phyloP scores from a whole-genome alignment of 371 early-diverging fungal species.

The Apophysomyces ossiformis region DNA sequence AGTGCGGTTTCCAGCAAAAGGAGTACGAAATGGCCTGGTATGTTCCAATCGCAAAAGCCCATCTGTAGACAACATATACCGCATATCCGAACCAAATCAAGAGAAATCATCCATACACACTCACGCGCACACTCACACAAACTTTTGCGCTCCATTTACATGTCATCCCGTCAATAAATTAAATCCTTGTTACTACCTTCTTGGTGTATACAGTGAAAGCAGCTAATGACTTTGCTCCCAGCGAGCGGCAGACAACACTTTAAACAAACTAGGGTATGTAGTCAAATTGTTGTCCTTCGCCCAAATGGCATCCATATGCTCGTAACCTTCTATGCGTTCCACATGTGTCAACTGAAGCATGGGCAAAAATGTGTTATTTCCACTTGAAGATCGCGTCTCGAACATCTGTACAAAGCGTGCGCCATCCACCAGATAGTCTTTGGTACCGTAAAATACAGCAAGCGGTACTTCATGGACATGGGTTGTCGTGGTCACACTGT shows the following conservation, averaged over 20 bases:
- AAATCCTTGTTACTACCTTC: background rate
- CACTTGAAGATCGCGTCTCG: slow-evolving; percentile 12
- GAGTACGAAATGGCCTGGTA: slow-evolving; percentile 62
- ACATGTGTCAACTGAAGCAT: slow-evolving; percentile 51
- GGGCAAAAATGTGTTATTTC: slow-evolving; percentile 21
- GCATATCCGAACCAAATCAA: too few species aligned
- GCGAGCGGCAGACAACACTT: slow-evolving; percentile 20
- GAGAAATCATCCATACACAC: background rate
- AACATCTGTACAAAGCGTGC: slow-evolving; percentile 46
- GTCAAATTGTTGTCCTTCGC: slow-evolving; percentile 41
- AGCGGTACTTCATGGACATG: slow-evolving; percentile 36
- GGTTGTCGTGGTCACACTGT: background rate
- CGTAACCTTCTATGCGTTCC: slow-evolving; percentile 55
- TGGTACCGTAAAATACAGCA: slow-evolving; percentile 56
- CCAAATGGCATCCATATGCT: slow-evolving; percentile 68
- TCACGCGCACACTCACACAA: background rate
- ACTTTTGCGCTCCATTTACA: background rate
- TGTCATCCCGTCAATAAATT: background rate
- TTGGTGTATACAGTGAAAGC: background rate
- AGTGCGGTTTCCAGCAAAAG: slow-evolving; percentile 55
- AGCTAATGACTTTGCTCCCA: slow-evolving; percentile 20
- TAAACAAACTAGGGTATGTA: slow-evolving; percentile 40
- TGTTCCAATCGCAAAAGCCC: slow-evolving; percentile 26
- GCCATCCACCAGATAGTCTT: slow-evolving; percentile 58
- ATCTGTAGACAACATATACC: background rate